Conservation (phyloP, 2,329 filamentous ascomycete genomes). For the Trichoderma sp. region DNA sequence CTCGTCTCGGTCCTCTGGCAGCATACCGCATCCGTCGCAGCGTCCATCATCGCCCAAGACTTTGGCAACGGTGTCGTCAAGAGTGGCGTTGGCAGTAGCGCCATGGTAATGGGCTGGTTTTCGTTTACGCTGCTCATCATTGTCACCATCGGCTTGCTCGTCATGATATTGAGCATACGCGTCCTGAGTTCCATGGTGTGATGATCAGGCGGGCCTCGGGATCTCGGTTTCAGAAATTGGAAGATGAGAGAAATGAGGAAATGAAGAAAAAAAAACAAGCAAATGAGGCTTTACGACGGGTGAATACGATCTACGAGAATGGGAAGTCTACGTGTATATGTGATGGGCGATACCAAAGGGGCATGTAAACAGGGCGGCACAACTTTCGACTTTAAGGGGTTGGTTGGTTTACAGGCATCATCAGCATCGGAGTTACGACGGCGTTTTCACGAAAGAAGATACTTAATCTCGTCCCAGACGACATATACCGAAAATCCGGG, state of each 20-base stretch:
- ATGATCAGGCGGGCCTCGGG: slow-evolving; percentile 21
- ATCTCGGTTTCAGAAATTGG: too few species aligned
- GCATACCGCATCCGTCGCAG: slow-evolving; percentile 94
- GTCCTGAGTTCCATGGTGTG: slow-evolving; percentile 66
- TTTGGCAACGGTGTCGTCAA: slow-evolving; percentile 86
- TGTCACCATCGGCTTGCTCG: slow-evolving; percentile 89
- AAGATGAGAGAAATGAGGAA: not conserved
- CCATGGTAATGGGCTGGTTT: slow-evolving; percentile 98
- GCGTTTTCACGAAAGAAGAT: slow-evolving; percentile 28
- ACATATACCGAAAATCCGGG: not conserved
- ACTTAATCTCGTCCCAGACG: slow-evolving; percentile 21
- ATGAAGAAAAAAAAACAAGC: too few species aligned
- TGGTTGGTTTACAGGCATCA: slow-evolving; percentile 36
- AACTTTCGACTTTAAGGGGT: slow-evolving; percentile 24
- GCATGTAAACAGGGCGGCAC: slow-evolving; percentile 27
- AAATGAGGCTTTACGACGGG: not conserved
- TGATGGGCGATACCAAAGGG: slow-evolving; percentile 26
- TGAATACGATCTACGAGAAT: slow-evolving; percentile 21
- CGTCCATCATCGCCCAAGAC: slow-evolving; percentile 89
- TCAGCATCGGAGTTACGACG: slow-evolving; percentile 40
- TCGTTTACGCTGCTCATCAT: slow-evolving; percentile 91
- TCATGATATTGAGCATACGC: slow-evolving; percentile 95
- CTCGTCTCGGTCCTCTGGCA: slow-evolving; percentile 83
- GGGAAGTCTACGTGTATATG: slow-evolving; percentile 31
- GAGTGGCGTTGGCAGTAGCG: slow-evolving; percentile 86